Evolutionary conservation across 2,329 filamentous ascomycete species (phyloP), one percentile per base, ranked within the genome.

Genomic region (Whalleya microplaca): DNA sequence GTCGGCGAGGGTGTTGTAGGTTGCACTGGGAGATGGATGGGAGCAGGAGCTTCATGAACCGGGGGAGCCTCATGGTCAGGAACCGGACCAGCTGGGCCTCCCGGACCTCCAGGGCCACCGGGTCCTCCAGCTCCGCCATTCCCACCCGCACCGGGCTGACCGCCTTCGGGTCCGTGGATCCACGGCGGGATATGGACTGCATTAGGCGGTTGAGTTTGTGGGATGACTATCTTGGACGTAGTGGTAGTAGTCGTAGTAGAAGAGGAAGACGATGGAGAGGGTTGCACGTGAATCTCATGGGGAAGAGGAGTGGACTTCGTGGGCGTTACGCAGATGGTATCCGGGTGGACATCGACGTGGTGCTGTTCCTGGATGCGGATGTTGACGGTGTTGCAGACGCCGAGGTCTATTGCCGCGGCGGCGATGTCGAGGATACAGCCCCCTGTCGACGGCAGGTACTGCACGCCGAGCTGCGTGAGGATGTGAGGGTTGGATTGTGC

Each of bases 341-440:
- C 58, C 6, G 62, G 55, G 5, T 64, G 55, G 19, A 64, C 54
- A 23, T 66, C 62, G 45, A 69, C 56, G 2, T 53, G 52, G 29
- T 65, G 58, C 32, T 64, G 49, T 16, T 64, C 54, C 16, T 58
- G 51, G 7, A 66, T 44, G 47, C 58, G 58, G 54, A 72, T 68
- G 53, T 71, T 59, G 49, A 71, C 60, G 23, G 60, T 49, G 16
- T 48, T 58, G 58, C 69, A 70, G 32, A 59, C 55, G 51, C 56
- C 53, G 51, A 66, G 45, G 21, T 60, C 52, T 16, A 61, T 37
- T 27, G 53, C 48, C 40, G 54, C 55, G 6, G 64, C 56, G 1
- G 64, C 59, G 45, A 72, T 58, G 41, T 71, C 65, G 42, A 70
- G 48, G 45, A 64, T 52, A 53, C 68, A 72, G 41, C 53, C 67